phyloP scores from a whole-genome alignment of 2,329 filamentous ascomycete species.

The Hymenoscyphus infarciens region DNA sequence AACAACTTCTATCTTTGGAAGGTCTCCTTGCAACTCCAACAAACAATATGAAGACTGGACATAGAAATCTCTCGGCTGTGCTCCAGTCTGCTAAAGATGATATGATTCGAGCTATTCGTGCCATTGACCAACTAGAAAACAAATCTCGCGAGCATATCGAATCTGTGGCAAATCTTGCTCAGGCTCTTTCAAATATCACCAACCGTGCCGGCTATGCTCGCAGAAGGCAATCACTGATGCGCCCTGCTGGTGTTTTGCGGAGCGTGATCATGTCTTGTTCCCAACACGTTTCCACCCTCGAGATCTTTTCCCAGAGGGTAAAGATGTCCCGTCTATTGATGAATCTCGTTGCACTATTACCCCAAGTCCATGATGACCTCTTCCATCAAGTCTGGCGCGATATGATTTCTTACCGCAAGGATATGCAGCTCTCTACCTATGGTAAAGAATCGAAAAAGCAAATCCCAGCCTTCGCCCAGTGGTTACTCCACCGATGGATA shows the following conservation, averaged over 20 bases:
- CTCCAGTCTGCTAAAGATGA: neutral
- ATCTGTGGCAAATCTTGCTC: conserved; percentile 19
- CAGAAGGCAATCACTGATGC: neutral
- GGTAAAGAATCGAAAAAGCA: neutral
- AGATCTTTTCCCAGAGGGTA: neutral
- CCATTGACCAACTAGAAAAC: conserved; percentile 3
- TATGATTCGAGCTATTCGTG: conserved; percentile 7
- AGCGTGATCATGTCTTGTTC: conserved; percentile 9
- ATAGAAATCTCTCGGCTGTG: neutral
- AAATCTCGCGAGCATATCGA: neutral
- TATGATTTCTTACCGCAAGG: conserved; percentile 13
- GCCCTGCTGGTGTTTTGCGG: conserved; percentile 5
- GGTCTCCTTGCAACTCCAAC: neutral
- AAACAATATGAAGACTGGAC: neutral
- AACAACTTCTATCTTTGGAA: neutral
- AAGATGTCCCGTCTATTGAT: neutral
- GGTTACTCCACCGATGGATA: neutral
- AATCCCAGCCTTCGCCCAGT: neutral
- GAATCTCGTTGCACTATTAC: neutral
- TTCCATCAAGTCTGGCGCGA: neutral
- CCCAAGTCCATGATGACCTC: neutral
- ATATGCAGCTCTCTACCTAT: neutral
- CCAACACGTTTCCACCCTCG: neutral
- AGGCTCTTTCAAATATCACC: conserved; percentile 13
- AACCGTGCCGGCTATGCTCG: neutral